Base-by-base conservation (phyloP, 2,329 filamentous ascomycete genomes). In the Elsinoe australis region DNA sequence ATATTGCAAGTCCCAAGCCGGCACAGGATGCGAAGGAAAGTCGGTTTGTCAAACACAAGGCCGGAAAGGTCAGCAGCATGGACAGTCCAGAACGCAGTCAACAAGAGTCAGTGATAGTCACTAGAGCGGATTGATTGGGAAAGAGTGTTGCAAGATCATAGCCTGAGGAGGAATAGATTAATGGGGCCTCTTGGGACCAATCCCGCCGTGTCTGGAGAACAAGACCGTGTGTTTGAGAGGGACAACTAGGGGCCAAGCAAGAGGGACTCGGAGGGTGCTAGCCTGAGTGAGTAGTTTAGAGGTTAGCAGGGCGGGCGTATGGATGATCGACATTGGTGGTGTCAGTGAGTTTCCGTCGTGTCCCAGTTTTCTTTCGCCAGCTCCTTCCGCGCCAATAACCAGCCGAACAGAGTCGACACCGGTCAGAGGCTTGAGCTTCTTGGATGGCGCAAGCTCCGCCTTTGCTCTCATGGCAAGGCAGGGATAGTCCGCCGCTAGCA, bases 91-190 rank as follows among this genome's bases (percentile, higher is more conserved):
- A 44, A 44, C 39, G 24, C 21, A 26, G 39, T 44, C 24, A 29
- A 31, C 39, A 19, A 44, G 24, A 44, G 39, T 44, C 39, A 44
- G 39, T 44, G 39, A 31, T 44, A 29, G 24, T 44, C 39, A 44
- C 39, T 44, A 44, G 39, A 44, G 39, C 24, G 24, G 14, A 44
- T 44, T 44, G 39, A 44, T 44, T 44, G 39, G 39, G 39, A 44
- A n/a, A 44, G 39, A 44, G 8, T 32, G 31, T 44, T 44, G 39
- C 39, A 31, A 24, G 26, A 44, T 44, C 39, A 44, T 21, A 44
- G 26, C 39, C 39, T 44, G 39, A 44, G 39, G 26, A 32, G 39
- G 39, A 44, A 44, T 44, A 44, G 39, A 44, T 44, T 44, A 21
- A 44, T 44, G 39, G 39, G 36, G 39, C 39, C 39, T 32, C 24